Evolutionary conservation across 106 monocot species (phyloP).

Genomic region (Platanthera zijinensis): DNA sequence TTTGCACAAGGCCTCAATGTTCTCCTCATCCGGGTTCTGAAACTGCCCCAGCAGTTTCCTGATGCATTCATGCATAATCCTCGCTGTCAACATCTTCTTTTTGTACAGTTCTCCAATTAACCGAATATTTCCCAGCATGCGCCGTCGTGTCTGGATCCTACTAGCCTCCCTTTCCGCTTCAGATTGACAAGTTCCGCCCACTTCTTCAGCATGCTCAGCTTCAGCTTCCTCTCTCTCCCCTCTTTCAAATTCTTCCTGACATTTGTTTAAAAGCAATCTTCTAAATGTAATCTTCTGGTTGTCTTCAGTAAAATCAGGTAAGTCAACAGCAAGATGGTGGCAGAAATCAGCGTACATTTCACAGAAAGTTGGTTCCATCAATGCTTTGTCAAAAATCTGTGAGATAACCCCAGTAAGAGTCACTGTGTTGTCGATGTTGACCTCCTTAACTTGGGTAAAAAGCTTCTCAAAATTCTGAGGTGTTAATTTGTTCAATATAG

Average conservation of each 20-base stretch:
- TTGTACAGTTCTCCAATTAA: slow-evolving; percentile 91
- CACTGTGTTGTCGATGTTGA: slow-evolving; percentile 46
- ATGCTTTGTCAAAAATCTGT: slow-evolving; percentile 92
- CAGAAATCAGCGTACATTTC: slow-evolving; percentile 99
- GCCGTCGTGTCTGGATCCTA: slow-evolving; percentile 47
- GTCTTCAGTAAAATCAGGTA: slow-evolving; percentile 66
- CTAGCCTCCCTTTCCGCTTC: slow-evolving; percentile 56
- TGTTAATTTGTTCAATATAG: slow-evolving; percentile 80
- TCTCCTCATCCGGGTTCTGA: slow-evolving; percentile 78
- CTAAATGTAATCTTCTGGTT: slow-evolving; percentile 82
- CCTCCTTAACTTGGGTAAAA: slow-evolving; percentile 63
- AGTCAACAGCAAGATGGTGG: slow-evolving; percentile 41
- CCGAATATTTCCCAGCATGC: slow-evolving; percentile 89
- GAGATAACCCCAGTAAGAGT: slow-evolving; percentile 78
- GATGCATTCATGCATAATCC: slow-evolving; percentile 97
- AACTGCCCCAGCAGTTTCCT: slow-evolving; percentile 54
- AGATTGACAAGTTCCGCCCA: slow-evolving; percentile 54
- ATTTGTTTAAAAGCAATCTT: slow-evolving; percentile 76
- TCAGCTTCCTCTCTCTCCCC: slow-evolving; percentile 66
- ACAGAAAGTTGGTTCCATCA: slow-evolving; percentile 89
- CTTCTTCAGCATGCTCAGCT: slow-evolving; percentile 54
- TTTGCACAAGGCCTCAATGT: slow-evolving; percentile 84
- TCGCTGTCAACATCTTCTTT: slow-evolving; percentile 84
- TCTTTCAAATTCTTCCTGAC: slow-evolving; percentile 95
- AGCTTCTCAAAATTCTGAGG: slow-evolving; percentile 84